A percentile compares a stretch with the other conserved stretches of the same genome.
These are phyloP conservation scores for Leavenworthia alabamica DNA, from an alignment of 345 rosid species.

Conservation along the genomic window DNA sequence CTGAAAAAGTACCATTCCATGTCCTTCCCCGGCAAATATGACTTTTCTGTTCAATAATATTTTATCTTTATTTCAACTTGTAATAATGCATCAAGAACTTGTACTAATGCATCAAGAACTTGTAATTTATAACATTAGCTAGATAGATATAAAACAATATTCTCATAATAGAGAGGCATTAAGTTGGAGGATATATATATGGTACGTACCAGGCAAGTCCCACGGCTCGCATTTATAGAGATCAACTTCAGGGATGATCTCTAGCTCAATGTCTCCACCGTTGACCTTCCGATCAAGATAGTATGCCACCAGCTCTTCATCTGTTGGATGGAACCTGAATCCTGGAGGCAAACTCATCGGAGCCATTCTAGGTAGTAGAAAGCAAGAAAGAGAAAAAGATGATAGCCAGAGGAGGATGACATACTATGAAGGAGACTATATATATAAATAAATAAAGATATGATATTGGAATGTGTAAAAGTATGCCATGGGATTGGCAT, in stretches of 20 bases:
- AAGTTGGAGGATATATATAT: background rate
- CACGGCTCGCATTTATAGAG: constrained; percentile 79
- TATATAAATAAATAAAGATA: constrained; percentile 25
- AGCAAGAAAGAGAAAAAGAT: background rate
- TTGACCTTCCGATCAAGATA: constrained; percentile 63
- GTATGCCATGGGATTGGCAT: constrained; percentile 35
- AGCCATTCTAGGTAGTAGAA: constrained; percentile 34
- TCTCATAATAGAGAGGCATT: background rate
- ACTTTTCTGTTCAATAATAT: constrained; percentile 60
- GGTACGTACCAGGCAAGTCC: constrained; percentile 62
- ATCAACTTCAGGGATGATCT: constrained; percentile 73
- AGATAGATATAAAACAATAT: background rate
- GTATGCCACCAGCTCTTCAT: constrained; percentile 73
- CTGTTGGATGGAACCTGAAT: constrained; percentile 79
- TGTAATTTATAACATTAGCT: background rate
- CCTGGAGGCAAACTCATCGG: constrained; percentile 82
- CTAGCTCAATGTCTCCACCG: constrained; percentile 59
- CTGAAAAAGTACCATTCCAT: constrained; percentile 82
- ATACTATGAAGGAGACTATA: constrained; percentile 12
- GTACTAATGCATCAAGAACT: background rate
- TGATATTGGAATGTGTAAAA: constrained; percentile 26
- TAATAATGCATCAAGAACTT: no score
- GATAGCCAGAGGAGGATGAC: constrained; percentile 8
- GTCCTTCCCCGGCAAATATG: constrained; percentile 65
- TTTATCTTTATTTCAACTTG: no score